Evolutionary conservation across 1,139 yeast genomes (phyloP), one percentile per base, ranked within the genome.

Genomic region (Spencermartinsiella ligniputridi): DNA sequence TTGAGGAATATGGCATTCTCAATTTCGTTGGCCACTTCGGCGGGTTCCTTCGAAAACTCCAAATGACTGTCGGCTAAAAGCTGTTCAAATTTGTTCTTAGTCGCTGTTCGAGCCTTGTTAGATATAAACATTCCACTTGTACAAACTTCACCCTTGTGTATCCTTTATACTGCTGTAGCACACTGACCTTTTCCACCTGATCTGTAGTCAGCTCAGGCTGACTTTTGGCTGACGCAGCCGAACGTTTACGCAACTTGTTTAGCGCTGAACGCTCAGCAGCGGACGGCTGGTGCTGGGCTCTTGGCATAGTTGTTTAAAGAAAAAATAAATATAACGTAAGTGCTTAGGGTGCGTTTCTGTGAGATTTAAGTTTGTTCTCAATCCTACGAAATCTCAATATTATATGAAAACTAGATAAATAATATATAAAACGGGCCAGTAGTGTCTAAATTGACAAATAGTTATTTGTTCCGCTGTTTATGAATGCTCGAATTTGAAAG

Each of bases 21-120:
- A 21, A 53, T 54, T 6, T 44, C 48, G 13, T 22, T 38, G 3
- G 57, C 54, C 1, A 52, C 39, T 11, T 43, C 40, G 12, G 29
- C 42, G 13, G 33, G n/a, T 11, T 40, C 38, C 17, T 42, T 22
- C 5, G 35, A 15, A 36, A 34, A 20, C 21, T 35, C 33, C 5
- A 35, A 30, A 30, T 38, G 5, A 11, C 5, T 9, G 27, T 39
- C 46, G 9, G 24, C 42, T 11, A 51, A 43, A 11, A 47, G 21
- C 11, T 43, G 40, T 22, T 35, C 27, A n/a, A 51, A 39, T 33
- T 49, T 51, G 20, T 37, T 19, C 12, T 47, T 39, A 4, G 54
- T 46, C n/a, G 54, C 54, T 24, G 45, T 46, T 16, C 54, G 46
- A n/a, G 50, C 50, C 54, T 51, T 25, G 18, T 17, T 25, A 11